Percentiles rank a stretch among this genome's conserved stretches.
Conservation (phyloP, 306 rosid species). For the Prunus fruticosa region DNA sequence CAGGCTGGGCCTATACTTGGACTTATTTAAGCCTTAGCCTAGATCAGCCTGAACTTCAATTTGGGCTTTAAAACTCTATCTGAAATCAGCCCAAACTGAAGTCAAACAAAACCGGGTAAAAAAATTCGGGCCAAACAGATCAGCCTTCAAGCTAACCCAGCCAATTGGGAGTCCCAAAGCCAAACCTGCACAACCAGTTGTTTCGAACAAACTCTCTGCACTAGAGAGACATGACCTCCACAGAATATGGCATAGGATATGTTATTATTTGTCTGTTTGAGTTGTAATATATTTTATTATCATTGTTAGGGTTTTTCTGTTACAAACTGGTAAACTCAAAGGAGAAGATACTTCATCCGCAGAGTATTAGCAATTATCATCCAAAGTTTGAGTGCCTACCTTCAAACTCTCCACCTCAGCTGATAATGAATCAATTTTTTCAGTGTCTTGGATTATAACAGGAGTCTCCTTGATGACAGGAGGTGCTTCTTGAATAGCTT, state of each 20-base stretch:
- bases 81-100: neutral
- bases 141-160: neutral
- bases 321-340: slow-evolving; percentile 6
- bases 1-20: neutral
- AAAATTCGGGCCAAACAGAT: neutral
- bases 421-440: slow-evolving; percentile 74
- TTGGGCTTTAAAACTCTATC: neutral
- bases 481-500: slow-evolving; percentile 95
- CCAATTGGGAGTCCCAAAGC: neutral
- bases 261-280: neutral
- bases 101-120: neutral
- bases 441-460: slow-evolving; percentile 82
- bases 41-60: neutral
- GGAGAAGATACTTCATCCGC: slow-evolving; percentile 1
- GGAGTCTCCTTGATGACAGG: slow-evolving; percentile 99
- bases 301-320: neutral
- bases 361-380: neutral
- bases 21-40: neutral
- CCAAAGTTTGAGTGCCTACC: slow-evolving; percentile 41
- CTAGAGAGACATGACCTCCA: neutral
- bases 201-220: neutral
- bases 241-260: neutral
- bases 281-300: neutral
- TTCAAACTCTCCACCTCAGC: slow-evolving; percentile 80
- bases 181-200: neutral